Percentiles rank a stretch among this genome's conserved stretches.
Evolutionary conservation across 2,329 filamentous ascomycete species (phyloP).

Genomic region (Sporothrix inflata): DNA sequence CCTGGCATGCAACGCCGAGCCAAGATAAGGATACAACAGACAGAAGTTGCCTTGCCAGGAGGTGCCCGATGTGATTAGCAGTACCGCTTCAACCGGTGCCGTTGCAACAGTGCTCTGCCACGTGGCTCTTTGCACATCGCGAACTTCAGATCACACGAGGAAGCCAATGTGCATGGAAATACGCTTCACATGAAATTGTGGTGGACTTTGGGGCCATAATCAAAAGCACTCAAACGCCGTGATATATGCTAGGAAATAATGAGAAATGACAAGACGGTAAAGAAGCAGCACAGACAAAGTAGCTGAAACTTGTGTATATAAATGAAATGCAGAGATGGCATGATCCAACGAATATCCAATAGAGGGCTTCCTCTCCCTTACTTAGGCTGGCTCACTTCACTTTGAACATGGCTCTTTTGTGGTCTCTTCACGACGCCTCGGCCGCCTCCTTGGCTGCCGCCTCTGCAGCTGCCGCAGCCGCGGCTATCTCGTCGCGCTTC

Average conservation of each 20-base stretch:
- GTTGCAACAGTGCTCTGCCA: neutral
- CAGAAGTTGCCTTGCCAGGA: neutral
- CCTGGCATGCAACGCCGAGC: neutral
- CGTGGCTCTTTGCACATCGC: neutral
- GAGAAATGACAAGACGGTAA: neutral
- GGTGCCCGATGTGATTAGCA: neutral
- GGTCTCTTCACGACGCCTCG: neutral
- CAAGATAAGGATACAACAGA: neutral
- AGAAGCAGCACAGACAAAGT: no score
- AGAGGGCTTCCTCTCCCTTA: neutral
- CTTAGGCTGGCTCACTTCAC: neutral
- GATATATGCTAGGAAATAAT: slow-evolving; percentile 25
- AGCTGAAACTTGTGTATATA: neutral
- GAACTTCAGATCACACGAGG: neutral
- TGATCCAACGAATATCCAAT: neutral
- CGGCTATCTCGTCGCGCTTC: slow-evolving; percentile 46
- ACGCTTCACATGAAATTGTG: neutral
- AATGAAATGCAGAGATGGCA: neutral
- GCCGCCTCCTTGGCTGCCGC: neutral
- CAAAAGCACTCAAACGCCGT: slow-evolving; percentile 18
- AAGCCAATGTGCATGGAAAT: neutral
- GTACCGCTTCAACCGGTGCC: no score
- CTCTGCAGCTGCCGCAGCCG: slow-evolving; percentile 31
- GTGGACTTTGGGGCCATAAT: neutral
- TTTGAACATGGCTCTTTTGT: no score